Conservation (phyloP, 352 stramenopile species). For the Globisporangium cederbergense region DNA sequence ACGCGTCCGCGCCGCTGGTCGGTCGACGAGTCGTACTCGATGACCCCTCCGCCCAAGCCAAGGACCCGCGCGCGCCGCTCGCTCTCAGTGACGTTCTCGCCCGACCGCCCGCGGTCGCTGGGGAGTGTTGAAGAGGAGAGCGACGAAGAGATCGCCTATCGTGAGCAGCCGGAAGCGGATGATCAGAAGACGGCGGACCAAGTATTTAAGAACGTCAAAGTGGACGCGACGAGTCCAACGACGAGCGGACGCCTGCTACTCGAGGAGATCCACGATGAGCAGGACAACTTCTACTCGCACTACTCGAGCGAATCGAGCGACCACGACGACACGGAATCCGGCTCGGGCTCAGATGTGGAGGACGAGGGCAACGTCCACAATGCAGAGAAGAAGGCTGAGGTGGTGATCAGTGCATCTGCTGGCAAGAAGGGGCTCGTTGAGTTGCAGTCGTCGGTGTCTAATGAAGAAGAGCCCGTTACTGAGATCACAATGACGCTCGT, state of each 20-base stretch:
- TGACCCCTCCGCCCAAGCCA: background rate
- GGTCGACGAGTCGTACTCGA: conserved; percentile 6
- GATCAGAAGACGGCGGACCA: background rate
- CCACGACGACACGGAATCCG: conserved; percentile 9
- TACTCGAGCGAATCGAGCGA: conserved; percentile 15
- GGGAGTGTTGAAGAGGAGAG: conserved; percentile 34
- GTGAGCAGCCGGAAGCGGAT: conserved; percentile 15
- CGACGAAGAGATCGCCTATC: conserved; percentile 21
- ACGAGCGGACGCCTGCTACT: conserved; percentile 1
- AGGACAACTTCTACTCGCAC: conserved; percentile 20
- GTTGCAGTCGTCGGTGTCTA: background rate
- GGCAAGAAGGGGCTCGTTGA: background rate
- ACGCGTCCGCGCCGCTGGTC: conserved; percentile 13
- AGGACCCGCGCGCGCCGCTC: conserved; percentile 10
- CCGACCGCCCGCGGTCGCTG: conserved; percentile 18
- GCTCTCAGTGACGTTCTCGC: conserved; percentile 29
- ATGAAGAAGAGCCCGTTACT: background rate
- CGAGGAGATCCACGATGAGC: conserved; percentile 20
- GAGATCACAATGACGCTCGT: background rate
- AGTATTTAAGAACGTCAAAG: conserved; percentile 5
- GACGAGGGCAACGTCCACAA: conserved; percentile 9
- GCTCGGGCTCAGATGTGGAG: conserved; percentile 8
- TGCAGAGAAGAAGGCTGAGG: background rate
- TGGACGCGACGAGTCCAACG: background rate
- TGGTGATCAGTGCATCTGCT: background rate